Base-by-base conservation (phyloP, 805 yeast genomes). In the Phaffomyces thermotolerans region DNA sequence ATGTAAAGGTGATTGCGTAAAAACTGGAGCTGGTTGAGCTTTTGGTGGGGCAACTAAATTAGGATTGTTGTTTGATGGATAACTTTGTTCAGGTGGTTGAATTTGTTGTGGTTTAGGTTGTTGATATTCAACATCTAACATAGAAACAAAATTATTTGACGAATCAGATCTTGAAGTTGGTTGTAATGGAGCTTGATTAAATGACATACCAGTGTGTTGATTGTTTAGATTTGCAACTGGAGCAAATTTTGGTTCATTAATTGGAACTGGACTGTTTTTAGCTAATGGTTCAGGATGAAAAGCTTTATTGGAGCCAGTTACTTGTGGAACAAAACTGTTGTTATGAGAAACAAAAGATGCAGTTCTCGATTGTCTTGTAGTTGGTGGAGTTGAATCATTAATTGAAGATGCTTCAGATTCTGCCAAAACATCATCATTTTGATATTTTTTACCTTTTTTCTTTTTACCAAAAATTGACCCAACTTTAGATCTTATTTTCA, bases 401-500 rank as follows among this genome's bases (percentile, higher is more conserved):
- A 56, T 8, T 3, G 62, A 57, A 8, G 62, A 57, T 9, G 51
- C 35, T 38, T 57, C 62, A 8, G 60, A 54, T 38, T 57, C 61
- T 17, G 57, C 50, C 4, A 54, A 8, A 12, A 52, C 22, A 2
- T 47, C 49, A 24, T 51, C 36, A 49, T 23, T 27, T 45, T 37
- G 15, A 56, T 27, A 37, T 56, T 63, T 64, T 22, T 63, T 62
- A 37, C 68, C 66, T 48, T 70, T 68, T 54, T 77, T 79, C 60
- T 76, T 81, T 50, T 78, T 75, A 37, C 84, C 81, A 54, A 85
- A 79, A 49, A 85, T 75, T 1, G 93, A 81, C 9, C 95, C 95
- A 44, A 85, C 82, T 55, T 68, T 79, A 6, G 89, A 82, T 62
- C 77, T 78, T 53, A 85, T 61, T 37, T 71, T 72, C 37, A 61